Evolutionary conservation across 805 yeast species (phyloP).

Genomic region (Naumovozyma baii): DNA sequence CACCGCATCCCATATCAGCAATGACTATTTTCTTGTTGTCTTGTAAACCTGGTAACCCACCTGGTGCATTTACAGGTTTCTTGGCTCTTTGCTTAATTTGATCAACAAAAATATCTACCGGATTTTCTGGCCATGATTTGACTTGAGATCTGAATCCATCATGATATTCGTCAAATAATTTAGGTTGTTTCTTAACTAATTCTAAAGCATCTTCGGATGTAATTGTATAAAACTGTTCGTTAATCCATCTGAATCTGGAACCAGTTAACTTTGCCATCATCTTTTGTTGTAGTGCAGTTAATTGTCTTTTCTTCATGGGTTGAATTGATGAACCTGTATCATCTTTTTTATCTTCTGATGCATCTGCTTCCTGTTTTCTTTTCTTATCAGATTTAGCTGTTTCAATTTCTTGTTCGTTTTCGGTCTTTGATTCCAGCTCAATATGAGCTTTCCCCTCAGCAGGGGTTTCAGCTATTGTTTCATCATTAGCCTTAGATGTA

Average conservation of each 20-base stretch:
- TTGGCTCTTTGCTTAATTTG: conserved; percentile 52
- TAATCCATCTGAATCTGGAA: conserved; percentile 94
- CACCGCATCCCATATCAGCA: conserved; percentile 99
- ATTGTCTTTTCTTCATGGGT: conserved; percentile 31
- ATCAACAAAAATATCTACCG: conserved; percentile 80
- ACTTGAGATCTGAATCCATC: conserved; percentile 93
- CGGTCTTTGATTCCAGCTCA: conserved; percentile 22
- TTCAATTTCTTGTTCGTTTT: conserved; percentile 3
- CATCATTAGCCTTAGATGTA: background rate
- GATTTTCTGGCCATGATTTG: conserved; percentile 96
- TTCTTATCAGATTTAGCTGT: conserved; percentile 1
- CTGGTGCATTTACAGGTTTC: conserved; percentile 84
- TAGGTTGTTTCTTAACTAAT: conserved; percentile 71
- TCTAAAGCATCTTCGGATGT: conserved; percentile 67
- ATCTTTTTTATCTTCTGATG: conserved; percentile 2
- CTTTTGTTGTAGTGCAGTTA: conserved; percentile 86
- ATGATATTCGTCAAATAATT: conserved; percentile 87
- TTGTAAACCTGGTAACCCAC: conserved; percentile 75
- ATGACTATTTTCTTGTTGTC: conserved; percentile 51
- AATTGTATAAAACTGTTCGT: conserved; percentile 89
- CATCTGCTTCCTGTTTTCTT: background rate
- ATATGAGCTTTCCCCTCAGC: conserved; percentile 20
- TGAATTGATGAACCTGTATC: conserved; percentile 3
- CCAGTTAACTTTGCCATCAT: conserved; percentile 94
- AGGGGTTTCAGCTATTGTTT: conserved; percentile 1